Evolutionary conservation across 2,329 filamentous ascomycete genomes (phyloP).

Genomic region (Paramyrothecium roridum): DNA sequence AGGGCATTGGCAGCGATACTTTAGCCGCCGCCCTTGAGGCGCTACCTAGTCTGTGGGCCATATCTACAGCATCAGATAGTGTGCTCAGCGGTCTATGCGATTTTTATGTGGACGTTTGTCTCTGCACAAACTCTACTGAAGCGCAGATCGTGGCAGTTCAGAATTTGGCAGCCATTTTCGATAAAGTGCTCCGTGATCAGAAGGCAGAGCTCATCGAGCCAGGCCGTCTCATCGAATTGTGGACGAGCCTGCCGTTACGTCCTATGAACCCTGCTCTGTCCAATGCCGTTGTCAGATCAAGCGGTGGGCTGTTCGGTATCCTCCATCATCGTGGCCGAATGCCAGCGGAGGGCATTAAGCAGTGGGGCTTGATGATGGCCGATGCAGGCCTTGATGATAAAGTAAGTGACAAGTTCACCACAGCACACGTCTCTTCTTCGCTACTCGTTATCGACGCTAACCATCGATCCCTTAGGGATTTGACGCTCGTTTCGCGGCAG

Average conservation of each 20-base stretch:
- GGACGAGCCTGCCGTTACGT: conserved; percentile 33
- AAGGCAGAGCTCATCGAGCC: conserved; percentile 25
- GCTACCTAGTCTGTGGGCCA: conserved; percentile 27
- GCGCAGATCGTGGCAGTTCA: conserved; percentile 44
- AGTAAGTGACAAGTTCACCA: conserved; percentile 27
- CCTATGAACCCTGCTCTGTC: conserved; percentile 45
- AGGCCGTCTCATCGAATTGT: conserved; percentile 33
- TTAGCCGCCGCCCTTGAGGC: conserved; percentile 32
- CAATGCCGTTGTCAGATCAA: conserved; percentile 45
- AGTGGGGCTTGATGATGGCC: conserved; percentile 49
- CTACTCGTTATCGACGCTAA: background rate
- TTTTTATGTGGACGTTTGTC: conserved; percentile 40
- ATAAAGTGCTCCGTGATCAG: conserved; percentile 29
- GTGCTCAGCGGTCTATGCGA: conserved; percentile 30
- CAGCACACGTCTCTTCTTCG: background rate
- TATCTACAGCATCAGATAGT: conserved; percentile 15
- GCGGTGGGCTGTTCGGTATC: conserved; percentile 40
- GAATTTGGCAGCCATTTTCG: conserved; percentile 44
- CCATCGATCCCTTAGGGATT: conserved; percentile 46
- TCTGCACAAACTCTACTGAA: conserved; percentile 35
- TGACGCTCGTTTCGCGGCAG: conserved; percentile 61
- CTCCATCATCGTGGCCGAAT: conserved; percentile 17
- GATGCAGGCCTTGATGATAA: conserved; percentile 45
- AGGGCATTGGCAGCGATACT: conserved; percentile 26
- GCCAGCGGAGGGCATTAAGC: conserved; percentile 16